phyloP scores from a whole-genome alignment of 768 basidiomycete species.

The Erythrobasidium yunnanense region DNA sequence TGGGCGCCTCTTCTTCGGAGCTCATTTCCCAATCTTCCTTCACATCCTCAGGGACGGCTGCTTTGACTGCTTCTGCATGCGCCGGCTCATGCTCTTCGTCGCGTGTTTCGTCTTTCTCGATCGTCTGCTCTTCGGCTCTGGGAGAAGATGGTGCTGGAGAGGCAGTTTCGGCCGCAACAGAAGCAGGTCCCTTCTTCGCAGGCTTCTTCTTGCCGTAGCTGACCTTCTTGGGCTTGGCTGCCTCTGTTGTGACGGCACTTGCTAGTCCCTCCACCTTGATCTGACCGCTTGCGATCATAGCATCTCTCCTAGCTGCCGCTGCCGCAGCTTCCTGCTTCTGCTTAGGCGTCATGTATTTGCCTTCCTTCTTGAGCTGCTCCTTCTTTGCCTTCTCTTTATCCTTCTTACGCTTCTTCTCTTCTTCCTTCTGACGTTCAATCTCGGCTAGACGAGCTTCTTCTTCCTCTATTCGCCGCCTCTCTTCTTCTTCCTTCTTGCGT shows the following conservation, averaged over 20 bases:
- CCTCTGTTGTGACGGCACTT: constrained; percentile 38
- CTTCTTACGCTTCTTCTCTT: constrained; percentile 80
- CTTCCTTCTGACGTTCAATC: constrained; percentile 80
- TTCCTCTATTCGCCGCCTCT: constrained; percentile 61
- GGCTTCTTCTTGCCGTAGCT: constrained; percentile 53
- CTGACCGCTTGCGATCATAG: constrained; percentile 71
- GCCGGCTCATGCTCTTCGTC: constrained; percentile 48
- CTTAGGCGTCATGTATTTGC: constrained; percentile 87
- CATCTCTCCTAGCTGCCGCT: constrained; percentile 80
- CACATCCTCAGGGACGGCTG: constrained; percentile 36
- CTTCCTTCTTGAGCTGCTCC: constrained; percentile 85
- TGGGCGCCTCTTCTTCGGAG: constrained; percentile 24
- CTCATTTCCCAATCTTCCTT: constrained; percentile 58
- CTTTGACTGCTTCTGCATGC: constrained; percentile 35
- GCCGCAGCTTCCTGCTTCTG: constrained; percentile 86
- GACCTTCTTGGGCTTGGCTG: constrained; percentile 54
- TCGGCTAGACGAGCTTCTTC: constrained; percentile 70
- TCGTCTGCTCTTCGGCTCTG: constrained; percentile 29
- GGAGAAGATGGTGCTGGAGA: constrained; percentile 35
- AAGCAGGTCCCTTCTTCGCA: constrained; percentile 28
- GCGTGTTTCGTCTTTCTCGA: constrained; percentile 23
- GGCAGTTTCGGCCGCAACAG: constrained; percentile 15
- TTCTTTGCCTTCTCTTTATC: constrained; percentile 90
- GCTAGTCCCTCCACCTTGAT: constrained; percentile 76
- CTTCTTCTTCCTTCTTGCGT: constrained; percentile 59